Conservation (phyloP, 371 early-diverging fungal species). For the Parasitella parasitica region DNA sequence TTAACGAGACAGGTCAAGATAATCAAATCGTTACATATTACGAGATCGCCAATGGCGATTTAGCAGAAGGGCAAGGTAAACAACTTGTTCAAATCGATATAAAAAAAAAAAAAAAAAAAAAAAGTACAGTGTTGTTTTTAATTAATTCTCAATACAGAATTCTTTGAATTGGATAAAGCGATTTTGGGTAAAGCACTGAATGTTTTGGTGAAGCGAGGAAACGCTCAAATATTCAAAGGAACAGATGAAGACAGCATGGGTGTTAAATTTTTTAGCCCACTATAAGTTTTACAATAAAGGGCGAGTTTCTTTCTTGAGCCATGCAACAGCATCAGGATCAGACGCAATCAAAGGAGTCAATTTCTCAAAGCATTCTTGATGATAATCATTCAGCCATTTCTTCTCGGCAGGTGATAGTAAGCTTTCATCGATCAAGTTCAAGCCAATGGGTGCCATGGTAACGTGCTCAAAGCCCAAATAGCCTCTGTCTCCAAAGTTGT, state of each 20-base stretch:
- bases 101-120: no score
- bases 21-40: conserved; percentile 83
- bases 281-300: conserved; percentile 38
- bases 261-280: conserved; percentile 76
- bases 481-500: conserved; percentile 78
- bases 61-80: conserved; percentile 70
- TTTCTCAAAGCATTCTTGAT: conserved; percentile 70
- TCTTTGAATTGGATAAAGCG: conserved; percentile 68
- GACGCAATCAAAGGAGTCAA: conserved; percentile 73
- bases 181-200: conserved; percentile 76
- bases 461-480: conserved; percentile 90
- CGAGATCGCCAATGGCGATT: conserved; percentile 82
- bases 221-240: conserved; percentile 81
- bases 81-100: conserved; percentile 47
- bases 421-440: conserved; percentile 69
- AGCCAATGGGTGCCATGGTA: conserved; percentile 84
- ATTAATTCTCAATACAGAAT: conserved; percentile 56
- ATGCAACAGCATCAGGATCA: conserved; percentile 65
- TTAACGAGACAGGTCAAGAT: conserved; percentile 69
- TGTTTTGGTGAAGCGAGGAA: conserved; percentile 74
- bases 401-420: conserved; percentile 72
- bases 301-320: conserved; percentile 78
- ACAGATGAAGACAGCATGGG: conserved; percentile 77
- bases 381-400: conserved; percentile 88
- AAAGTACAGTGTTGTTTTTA: conserved; percentile 6